Evolutionary conservation across 2,329 filamentous ascomycete species (phyloP).

Genomic region (Thielaviopsis populi): DNA sequence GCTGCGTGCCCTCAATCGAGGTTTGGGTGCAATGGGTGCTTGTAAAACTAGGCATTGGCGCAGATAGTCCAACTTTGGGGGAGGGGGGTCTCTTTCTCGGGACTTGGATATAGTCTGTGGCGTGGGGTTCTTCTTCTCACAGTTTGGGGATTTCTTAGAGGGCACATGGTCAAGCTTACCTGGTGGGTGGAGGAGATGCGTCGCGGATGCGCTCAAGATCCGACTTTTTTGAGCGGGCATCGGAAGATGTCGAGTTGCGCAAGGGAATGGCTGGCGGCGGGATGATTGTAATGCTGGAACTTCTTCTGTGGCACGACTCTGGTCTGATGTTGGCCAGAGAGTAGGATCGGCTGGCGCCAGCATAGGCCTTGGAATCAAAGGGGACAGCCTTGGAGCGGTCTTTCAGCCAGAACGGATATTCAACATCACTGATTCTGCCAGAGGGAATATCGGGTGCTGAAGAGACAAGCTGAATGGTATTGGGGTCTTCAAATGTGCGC

Average conservation of each 20-base stretch:
- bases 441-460: slow-evolving; percentile 6
- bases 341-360: slow-evolving; percentile 7
- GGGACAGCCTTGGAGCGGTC: slow-evolving; percentile 6
- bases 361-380: slow-evolving; percentile 9
- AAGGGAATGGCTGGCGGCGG: neutral
- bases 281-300: slow-evolving; percentile 9
- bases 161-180: slow-evolving; percentile 1
- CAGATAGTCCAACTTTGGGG: too few relatives aligned
- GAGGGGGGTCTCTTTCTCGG: too few relatives aligned
- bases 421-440: slow-evolving; percentile 5
- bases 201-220: slow-evolving; percentile 11
- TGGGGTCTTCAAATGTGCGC: slow-evolving; percentile 6
- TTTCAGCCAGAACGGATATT: slow-evolving; percentile 8
- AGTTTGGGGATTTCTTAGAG: neutral
- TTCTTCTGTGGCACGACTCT: slow-evolving; percentile 9
- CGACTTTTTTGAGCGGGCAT: slow-evolving; percentile 8
- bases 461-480: neutral
- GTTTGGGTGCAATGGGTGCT: neutral
- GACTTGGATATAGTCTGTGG: neutral
- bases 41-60: neutral
- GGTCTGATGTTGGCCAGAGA: slow-evolving; percentile 12
- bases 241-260: slow-evolving; percentile 1
- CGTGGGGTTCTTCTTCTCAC: neutral
- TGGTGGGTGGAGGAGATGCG: slow-evolving; percentile 7
- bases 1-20: neutral